These are phyloP conservation scores for Tricholomella constricta DNA, from an alignment of 768 basidiomycete species.

Conservation along the genomic window DNA sequence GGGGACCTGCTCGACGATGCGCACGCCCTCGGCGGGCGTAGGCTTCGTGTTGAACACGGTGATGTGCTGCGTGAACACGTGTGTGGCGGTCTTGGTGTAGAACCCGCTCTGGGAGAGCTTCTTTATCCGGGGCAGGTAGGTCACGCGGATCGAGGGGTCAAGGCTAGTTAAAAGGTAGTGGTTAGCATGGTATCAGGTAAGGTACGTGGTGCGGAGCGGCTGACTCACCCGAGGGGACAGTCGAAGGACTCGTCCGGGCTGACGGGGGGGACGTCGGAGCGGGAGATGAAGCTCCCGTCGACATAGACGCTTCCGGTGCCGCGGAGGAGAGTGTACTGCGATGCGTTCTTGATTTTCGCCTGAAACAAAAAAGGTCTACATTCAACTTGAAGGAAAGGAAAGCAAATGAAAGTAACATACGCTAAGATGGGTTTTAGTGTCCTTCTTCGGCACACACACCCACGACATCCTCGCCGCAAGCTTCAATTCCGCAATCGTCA, in stretches of 20 bases:
- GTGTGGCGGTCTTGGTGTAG: conserved; percentile 19
- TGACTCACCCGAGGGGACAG: conserved; percentile 29
- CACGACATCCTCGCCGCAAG: conserved; percentile 13
- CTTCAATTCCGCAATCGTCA: conserved; percentile 8
- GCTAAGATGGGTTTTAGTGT: conserved; percentile 5
- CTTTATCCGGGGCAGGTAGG: conserved; percentile 25
- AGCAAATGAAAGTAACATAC: not conserved
- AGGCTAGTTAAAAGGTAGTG: too few relatives aligned
- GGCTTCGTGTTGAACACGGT: conserved; percentile 10
- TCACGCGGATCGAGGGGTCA: conserved; percentile 26
- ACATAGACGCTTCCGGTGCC: conserved; percentile 28
- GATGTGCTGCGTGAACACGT: conserved; percentile 24
- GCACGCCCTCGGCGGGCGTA: not conserved
- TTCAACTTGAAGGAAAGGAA: too few relatives aligned
- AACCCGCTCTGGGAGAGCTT: conserved; percentile 23
- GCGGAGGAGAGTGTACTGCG: conserved; percentile 24
- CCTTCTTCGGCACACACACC: conserved; percentile 9
- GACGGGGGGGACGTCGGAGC: conserved; percentile 21
- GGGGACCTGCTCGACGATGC: conserved; percentile 1
- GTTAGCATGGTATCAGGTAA: too few relatives aligned
- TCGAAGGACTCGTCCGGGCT: conserved; percentile 31
- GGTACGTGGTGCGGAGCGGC: too few relatives aligned
- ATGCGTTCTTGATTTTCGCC: conserved; percentile 30
- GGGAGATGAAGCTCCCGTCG: conserved; percentile 31
- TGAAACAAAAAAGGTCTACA: conserved; percentile 5